Percentiles rank a stretch among this genome's conserved stretches.
These are phyloP conservation scores for Thraustochytrium striatum DNA, from an alignment of 352 stramenopile species.

Conservation along the genomic window DNA sequence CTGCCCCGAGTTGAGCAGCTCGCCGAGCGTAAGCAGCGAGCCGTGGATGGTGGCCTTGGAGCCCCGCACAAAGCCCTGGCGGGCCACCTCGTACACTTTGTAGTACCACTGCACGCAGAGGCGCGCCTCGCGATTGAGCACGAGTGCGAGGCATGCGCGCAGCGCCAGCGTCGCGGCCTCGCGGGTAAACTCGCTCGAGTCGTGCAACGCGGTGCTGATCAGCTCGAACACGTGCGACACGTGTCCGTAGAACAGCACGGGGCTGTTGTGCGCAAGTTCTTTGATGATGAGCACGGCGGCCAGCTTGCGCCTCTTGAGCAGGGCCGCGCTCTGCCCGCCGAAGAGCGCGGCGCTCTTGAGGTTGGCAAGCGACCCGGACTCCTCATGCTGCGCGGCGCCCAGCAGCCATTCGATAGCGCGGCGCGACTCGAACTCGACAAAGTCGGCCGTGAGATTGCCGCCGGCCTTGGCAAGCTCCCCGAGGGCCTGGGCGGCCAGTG, in stretches of 20 bases:
- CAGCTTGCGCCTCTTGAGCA: slow-evolving; percentile 50
- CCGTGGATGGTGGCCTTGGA: slow-evolving; percentile 68
- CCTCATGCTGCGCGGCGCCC: not conserved
- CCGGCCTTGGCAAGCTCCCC: slow-evolving; percentile 73
- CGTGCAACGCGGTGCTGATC: slow-evolving; percentile 62
- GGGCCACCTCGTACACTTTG: slow-evolving; percentile 59
- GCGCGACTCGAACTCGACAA: slow-evolving; percentile 85
- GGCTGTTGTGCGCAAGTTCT: slow-evolving; percentile 74
- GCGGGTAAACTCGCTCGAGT: slow-evolving; percentile 48
- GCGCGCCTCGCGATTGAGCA: slow-evolving; percentile 69
- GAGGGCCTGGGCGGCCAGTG: slow-evolving; percentile 69
- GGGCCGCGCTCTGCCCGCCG: not conserved
- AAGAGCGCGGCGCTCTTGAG: not conserved
- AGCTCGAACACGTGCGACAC: slow-evolving; percentile 83
- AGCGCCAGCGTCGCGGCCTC: slow-evolving; percentile 62
- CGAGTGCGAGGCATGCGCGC: slow-evolving; percentile 76
- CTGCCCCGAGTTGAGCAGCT: slow-evolving; percentile 85
- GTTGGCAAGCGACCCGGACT: not conserved
- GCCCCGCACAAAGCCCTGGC: not conserved
- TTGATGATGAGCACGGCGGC: slow-evolving; percentile 64
- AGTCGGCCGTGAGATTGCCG: slow-evolving; percentile 74
- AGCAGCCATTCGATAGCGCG: slow-evolving; percentile 81
- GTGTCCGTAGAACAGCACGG: slow-evolving; percentile 82
- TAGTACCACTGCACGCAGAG: slow-evolving; percentile 83
- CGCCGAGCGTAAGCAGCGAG: slow-evolving; percentile 86